Evolutionary conservation across 75 land plant species (phyloP).

Genomic region (Picea glauca): DNA sequence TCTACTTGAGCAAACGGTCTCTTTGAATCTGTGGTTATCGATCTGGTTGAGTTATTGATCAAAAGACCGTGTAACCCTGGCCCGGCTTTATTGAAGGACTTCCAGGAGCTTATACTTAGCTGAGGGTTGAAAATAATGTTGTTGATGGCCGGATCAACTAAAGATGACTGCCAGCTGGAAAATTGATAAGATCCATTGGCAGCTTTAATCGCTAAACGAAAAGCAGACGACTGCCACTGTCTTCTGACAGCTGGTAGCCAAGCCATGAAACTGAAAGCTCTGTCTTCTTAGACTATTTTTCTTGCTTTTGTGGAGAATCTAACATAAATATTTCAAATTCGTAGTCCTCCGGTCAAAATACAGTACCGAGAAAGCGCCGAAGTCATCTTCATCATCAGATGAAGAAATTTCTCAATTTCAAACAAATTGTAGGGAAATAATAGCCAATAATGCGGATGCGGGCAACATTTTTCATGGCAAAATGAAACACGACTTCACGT

Average conservation of each 20-base stretch:
- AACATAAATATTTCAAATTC: background rate
- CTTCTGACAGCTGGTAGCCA: slow-evolving; percentile 7
- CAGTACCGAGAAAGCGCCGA: background rate
- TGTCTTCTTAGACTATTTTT: background rate
- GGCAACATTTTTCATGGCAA: too few species aligned
- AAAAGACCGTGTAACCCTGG: background rate
- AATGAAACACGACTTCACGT: too few species aligned
- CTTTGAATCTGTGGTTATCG: background rate
- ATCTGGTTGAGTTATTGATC: background rate
- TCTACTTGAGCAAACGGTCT: background rate
- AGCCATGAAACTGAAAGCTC: background rate
- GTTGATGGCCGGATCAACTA: background rate
- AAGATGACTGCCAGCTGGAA: background rate
- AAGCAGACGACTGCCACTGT: slow-evolving; percentile 7
- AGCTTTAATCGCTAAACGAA: background rate
- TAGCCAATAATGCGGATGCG: too few species aligned
- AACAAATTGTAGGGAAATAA: too few species aligned
- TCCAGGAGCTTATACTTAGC: background rate
- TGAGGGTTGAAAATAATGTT: background rate
- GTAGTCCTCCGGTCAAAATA: background rate
- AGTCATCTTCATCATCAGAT: too few species aligned
- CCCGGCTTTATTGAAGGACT: background rate
- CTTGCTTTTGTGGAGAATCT: background rate
- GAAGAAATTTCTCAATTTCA: too few species aligned
- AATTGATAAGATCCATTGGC: background rate